These are phyloP conservation scores for Oryza rufipogon DNA, from an alignment of 176 grass and related monocot genomes.

Conservation along the genomic window DNA sequence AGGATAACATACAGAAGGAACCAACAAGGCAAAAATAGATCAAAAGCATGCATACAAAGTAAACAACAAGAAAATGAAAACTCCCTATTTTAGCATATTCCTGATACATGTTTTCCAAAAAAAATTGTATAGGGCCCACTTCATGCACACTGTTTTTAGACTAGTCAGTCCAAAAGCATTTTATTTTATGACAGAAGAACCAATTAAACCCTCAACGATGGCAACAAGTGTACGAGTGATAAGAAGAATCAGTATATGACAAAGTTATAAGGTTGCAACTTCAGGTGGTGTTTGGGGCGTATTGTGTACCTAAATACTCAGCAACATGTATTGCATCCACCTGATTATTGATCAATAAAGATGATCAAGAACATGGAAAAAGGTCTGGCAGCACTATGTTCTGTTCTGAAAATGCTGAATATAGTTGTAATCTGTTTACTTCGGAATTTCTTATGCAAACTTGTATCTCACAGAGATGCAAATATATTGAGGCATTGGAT, in stretches of 20 bases:
- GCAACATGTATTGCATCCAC: slow-evolving; percentile 18
- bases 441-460: background rate
- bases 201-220: slow-evolving; percentile 5
- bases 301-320: background rate
- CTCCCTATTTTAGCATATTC: slow-evolving; percentile 26
- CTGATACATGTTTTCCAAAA: slow-evolving; percentile 27
- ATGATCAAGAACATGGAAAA: background rate
- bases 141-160: background rate
- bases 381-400: slow-evolving; percentile 11
- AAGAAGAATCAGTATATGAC: slow-evolving; percentile 6
- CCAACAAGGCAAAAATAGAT: slow-evolving; percentile 30
- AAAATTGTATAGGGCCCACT: background rate
- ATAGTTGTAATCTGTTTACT: slow-evolving; percentile 25
- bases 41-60: slow-evolving; percentile 10
- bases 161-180: slow-evolving; percentile 14
- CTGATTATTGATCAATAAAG: slow-evolving; percentile 8
- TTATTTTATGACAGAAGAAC: slow-evolving; percentile 20
- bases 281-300: background rate
- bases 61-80: slow-evolving; percentile 12
- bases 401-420: slow-evolving; percentile 12
- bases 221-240: slow-evolving; percentile 14
- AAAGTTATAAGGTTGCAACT: slow-evolving; percentile 9
- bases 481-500: slow-evolving; percentile 1
- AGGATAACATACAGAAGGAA: slow-evolving; percentile 36
- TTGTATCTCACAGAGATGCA: background rate